Evolutionary conservation across 2,329 filamentous ascomycete species (phyloP).

Genomic region (Colletotrichum trifolii): DNA sequence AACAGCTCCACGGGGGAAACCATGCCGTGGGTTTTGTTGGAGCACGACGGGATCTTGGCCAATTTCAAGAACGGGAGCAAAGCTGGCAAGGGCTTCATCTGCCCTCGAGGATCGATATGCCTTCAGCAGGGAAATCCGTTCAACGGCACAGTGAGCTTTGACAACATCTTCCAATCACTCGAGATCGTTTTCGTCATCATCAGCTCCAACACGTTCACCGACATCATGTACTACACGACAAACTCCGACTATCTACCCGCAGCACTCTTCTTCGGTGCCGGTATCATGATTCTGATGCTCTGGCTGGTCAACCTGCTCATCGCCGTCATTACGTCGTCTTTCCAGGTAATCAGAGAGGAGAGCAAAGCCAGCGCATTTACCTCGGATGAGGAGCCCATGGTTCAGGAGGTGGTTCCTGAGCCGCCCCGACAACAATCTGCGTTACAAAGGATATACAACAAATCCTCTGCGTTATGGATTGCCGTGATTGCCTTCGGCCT

Average conservation of each 20-base stretch:
- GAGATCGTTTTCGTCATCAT: conserved; percentile 98
- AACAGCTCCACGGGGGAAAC: conserved; percentile 65
- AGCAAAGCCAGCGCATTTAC: conserved; percentile 95
- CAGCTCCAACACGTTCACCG: conserved; percentile 96
- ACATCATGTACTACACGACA: conserved; percentile 93
- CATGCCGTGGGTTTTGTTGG: conserved; percentile 72
- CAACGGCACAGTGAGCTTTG: conserved; percentile 90
- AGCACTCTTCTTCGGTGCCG: conserved; percentile 79
- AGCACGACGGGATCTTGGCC: conserved; percentile 44
- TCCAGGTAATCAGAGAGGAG: conserved; percentile 97
- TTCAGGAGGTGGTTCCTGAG: conserved; percentile 34
- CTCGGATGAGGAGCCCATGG: conserved; percentile 68
- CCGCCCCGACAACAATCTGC: conserved; percentile 49
- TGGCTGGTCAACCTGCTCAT: conserved; percentile 97
- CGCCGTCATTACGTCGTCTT: conserved; percentile 97
- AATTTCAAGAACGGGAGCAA: conserved; percentile 62
- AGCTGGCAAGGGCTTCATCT: conserved; percentile 85
- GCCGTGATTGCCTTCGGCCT: conserved; percentile 82
- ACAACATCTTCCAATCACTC: conserved; percentile 91
- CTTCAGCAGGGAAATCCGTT: conserved; percentile 83
- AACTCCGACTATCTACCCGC: conserved; percentile 91
- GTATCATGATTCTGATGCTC: conserved; percentile 91
- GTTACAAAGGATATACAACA: conserved; percentile 79
- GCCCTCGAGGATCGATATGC: conserved; percentile 85
- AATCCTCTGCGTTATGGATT: conserved; percentile 82